Percentiles rank a stretch among this genome's conserved stretches.
Evolutionary conservation across 2,329 filamentous ascomycete genomes (phyloP).

Genomic region (Grosmannia penicillata): DNA sequence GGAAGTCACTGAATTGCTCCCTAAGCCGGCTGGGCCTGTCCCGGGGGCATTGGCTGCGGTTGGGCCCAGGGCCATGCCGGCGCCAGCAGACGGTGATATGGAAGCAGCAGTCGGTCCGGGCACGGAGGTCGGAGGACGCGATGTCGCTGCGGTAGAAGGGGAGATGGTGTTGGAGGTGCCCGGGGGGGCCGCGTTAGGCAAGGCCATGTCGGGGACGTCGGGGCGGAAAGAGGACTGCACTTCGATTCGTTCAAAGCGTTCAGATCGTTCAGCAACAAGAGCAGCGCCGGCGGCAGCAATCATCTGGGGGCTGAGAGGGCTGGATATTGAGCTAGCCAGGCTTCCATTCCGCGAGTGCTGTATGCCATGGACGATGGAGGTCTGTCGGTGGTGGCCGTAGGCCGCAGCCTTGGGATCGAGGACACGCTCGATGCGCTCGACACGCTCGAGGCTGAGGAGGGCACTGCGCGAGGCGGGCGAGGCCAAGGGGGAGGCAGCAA

Average conservation of each 20-base stretch:
- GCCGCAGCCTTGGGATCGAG: slow-evolving; percentile 38
- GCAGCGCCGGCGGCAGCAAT: slow-evolving; percentile 54
- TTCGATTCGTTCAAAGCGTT: no score
- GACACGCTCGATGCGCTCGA: slow-evolving; percentile 38
- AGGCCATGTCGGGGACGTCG: slow-evolving; percentile 24
- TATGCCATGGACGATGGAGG: slow-evolving; percentile 91
- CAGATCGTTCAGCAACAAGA: slow-evolving; percentile 35
- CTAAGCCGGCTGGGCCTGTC: slow-evolving; percentile 17
- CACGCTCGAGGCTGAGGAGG: slow-evolving; percentile 24
- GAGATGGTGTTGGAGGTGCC: background rate
- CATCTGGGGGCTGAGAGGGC: slow-evolving; percentile 76
- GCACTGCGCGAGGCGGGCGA: slow-evolving; percentile 23
- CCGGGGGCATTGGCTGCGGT: no score
- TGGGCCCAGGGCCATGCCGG: no score
- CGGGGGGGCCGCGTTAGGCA: slow-evolving; percentile 9
- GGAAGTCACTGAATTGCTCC: slow-evolving; percentile 32
- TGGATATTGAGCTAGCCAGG: slow-evolving; percentile 62
- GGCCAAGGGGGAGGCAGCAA: slow-evolving; percentile 19
- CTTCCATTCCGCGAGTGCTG: slow-evolving; percentile 88
- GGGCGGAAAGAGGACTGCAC: slow-evolving; percentile 29
- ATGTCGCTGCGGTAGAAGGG: slow-evolving; percentile 3
- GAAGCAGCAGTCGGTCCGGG: slow-evolving; percentile 25
- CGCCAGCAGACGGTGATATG: background rate
- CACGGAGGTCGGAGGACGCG: slow-evolving; percentile 31
- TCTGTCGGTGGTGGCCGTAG: slow-evolving; percentile 88